phyloP scores from a whole-genome alignment of 176 grass and related monocot genomes.

The Paspalum notatum region DNA sequence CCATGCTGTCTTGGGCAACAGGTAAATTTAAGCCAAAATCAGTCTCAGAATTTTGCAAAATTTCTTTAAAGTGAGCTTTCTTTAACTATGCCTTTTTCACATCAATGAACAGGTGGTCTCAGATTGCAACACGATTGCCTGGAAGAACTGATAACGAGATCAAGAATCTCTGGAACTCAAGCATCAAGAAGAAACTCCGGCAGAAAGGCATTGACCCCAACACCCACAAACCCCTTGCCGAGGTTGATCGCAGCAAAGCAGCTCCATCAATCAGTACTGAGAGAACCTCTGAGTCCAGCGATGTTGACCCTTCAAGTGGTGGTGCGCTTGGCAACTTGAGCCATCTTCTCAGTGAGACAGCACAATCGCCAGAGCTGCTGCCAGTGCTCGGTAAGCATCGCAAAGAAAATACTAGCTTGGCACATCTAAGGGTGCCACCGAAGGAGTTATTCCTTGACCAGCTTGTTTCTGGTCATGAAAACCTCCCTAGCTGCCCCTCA shows the following conservation, averaged over 20 bases:
- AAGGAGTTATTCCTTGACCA: constrained; percentile 53
- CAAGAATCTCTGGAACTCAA: constrained; percentile 75
- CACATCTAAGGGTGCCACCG: constrained; percentile 30
- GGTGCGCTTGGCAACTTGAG: constrained; percentile 28
- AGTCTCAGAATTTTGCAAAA: constrained; percentile 2
- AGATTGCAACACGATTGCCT: constrained; percentile 67
- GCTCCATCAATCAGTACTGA: constrained; percentile 42
- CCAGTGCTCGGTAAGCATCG: constrained; percentile 34
- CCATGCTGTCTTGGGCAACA: constrained; percentile 64
- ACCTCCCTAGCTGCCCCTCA: constrained; percentile 31
- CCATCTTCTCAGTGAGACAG: constrained; percentile 46
- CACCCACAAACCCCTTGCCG: constrained; percentile 52
- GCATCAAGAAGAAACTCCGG: constrained; percentile 69
- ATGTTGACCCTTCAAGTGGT: constrained; percentile 42
- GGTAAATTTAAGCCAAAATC: constrained; percentile 43
- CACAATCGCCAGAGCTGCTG: constrained; percentile 44
- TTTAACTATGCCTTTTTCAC: constrained; percentile 15
- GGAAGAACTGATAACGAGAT: constrained; percentile 76
- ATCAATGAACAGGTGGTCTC: constrained; percentile 56
- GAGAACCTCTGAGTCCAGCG: constrained; percentile 47
- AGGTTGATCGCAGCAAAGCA: constrained; percentile 38
- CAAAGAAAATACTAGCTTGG: constrained; percentile 38
- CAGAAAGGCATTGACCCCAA: constrained; percentile 63
- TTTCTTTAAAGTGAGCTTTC: neutral
- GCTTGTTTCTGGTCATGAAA: constrained; percentile 43